Evolutionary conservation across 306 rosid genomes (phyloP), one percentile per base, ranked within the genome.

Genomic region (Acacia melanoxylon): DNA sequence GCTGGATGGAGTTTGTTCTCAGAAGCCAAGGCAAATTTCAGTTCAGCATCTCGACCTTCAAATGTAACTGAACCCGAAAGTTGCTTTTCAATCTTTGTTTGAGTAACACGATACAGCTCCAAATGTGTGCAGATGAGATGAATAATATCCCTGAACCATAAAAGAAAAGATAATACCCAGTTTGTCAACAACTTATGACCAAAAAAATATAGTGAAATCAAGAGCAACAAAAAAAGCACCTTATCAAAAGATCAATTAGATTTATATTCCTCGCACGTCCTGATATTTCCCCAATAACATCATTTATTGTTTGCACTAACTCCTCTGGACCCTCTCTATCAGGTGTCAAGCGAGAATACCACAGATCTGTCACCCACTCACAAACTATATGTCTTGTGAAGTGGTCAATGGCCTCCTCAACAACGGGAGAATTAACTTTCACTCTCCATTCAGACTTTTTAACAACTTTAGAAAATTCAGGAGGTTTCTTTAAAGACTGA

Each of bases 1-100:
- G 98, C 99, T 86, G 99, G 99, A 83, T 96, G 99, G 91, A 96
- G 83, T 82, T 91, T 93, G 86, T 93, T 85, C 85, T 93, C 99
- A 45, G 92, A 74, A 81, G 90, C 92, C 91, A 96, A 79, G 84
- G 88, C 80, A 67, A 84, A 74, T 84, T 87, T 93, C 71, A 93
- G 85, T 83, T 91, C 97, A 45, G 67, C 76, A 86, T 96, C 99
- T 88, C 87, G 90, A 69, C 83, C 35, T 87, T 92, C 97, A 77
- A 86, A 77, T 17, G 98, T 87, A 61, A 91, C 75, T 41, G 85
- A 61, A 52, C 84, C 92, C 33, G 83, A 81, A 51, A 86, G 91
- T 84, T 72, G 85, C 65, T 86, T 91, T 85, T 87, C 87, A 78
- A 96, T 83, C 91, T 91, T 96, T 44, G 86, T 87, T 85, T 90